phyloP scores from a whole-genome alignment of 2,329 filamentous ascomycete genomes.

The Clarireedia homoeocarpa region DNA sequence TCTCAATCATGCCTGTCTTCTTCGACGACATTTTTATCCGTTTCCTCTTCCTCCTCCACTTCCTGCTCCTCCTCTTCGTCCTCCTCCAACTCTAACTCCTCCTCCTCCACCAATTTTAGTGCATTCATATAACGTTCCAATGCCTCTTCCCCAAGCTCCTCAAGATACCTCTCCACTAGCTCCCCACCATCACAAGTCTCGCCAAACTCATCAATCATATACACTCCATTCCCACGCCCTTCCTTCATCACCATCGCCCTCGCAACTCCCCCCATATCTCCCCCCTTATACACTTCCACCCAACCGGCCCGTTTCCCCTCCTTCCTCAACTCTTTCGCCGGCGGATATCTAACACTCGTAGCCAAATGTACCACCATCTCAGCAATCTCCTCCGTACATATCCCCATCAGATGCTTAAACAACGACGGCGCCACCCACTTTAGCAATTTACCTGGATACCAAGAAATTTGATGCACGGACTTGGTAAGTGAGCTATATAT shows the following conservation, averaged over 20 bases:
- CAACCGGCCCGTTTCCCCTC: not conserved
- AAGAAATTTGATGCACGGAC: not conserved
- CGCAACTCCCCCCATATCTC: not conserved
- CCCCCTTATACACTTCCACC: not conserved
- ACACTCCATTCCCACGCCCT: not conserved
- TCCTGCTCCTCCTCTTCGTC: too few species aligned
- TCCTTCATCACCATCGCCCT: not conserved
- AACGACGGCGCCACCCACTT: not conserved
- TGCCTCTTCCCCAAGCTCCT: not conserved
- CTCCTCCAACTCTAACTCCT: too few species aligned
- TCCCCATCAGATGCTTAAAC: not conserved
- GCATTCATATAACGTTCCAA: not conserved
- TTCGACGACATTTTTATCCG: too few species aligned
- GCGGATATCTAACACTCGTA: constrained; percentile 1
- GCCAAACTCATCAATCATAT: not conserved
- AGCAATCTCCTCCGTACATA: not conserved
- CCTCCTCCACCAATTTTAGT: not conserved
- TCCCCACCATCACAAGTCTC: not conserved
- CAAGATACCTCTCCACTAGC: not conserved
- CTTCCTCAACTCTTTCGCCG: not conserved
- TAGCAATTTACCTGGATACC: not conserved
- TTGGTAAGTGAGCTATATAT: not conserved
- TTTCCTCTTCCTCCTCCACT: too few species aligned
- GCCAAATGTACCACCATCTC: not conserved
- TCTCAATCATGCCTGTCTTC: too few species aligned